Evolutionary conservation across 306 rosid genomes (phyloP).

Genomic region (Dryas octopetala): DNA sequence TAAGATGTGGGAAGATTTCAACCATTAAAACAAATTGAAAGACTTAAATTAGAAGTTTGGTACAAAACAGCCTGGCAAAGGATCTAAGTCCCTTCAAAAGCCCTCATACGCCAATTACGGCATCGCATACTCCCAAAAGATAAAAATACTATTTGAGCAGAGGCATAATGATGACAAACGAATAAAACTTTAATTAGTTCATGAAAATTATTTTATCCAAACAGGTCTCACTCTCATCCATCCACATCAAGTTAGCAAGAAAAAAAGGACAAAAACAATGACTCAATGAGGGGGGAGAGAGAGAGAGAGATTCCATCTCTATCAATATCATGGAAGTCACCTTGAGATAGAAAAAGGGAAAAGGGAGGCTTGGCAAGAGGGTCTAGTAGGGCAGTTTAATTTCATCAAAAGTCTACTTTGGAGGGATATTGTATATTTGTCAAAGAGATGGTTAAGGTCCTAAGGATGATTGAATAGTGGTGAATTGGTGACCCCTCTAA

Average conservation of each 20-base stretch:
- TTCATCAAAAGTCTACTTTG: slow-evolving; percentile 28
- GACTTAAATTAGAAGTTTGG: too few relatives aligned
- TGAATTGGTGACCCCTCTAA: slow-evolving; percentile 14
- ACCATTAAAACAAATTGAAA: too few relatives aligned
- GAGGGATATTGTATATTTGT: slow-evolving; percentile 28
- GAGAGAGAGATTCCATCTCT: slow-evolving; percentile 14
- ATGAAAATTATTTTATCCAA: slow-evolving; percentile 11
- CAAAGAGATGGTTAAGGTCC: slow-evolving; percentile 8
- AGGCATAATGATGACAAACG: slow-evolving; percentile 12
- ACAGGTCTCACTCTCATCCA: slow-evolving; percentile 5
- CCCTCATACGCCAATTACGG: slow-evolving; percentile 30
- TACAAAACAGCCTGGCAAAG: too few relatives aligned
- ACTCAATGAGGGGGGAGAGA: background rate
- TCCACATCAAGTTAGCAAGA: slow-evolving; percentile 9
- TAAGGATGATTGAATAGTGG: slow-evolving; percentile 27
- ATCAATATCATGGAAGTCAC: slow-evolving; percentile 16
- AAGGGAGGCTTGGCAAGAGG: background rate
- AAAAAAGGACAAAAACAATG: background rate
- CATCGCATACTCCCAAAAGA: slow-evolving; percentile 8
- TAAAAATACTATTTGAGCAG: background rate
- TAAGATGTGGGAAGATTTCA: too few relatives aligned
- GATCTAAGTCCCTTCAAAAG: background rate
- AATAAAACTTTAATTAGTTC: background rate
- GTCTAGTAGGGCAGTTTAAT: slow-evolving; percentile 5
- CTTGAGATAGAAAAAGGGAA: background rate